phyloP scores from a whole-genome alignment of 768 basidiomycete species.

The Leccinum barrowsii region DNA sequence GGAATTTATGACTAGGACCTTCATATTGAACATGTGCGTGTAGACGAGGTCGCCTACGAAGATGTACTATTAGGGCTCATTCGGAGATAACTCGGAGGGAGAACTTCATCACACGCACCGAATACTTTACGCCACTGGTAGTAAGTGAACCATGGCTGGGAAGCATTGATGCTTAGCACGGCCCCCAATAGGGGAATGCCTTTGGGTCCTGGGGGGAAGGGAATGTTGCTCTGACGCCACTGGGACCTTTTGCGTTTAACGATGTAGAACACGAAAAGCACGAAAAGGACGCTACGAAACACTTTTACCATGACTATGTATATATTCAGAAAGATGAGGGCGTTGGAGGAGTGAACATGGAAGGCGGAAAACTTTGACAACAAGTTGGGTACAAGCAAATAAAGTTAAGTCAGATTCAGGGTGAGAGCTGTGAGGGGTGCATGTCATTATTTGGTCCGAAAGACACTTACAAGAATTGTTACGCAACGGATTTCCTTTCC shows the following conservation, averaged over 20 bases:
- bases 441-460: background rate
- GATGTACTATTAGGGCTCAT: background rate
- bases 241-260: background rate
- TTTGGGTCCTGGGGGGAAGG: slow-evolving; percentile 51
- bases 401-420: background rate
- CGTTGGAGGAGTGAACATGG: background rate
- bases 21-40: slow-evolving; percentile 20
- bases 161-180: slow-evolving; percentile 23
- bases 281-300: background rate
- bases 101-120: slow-evolving; percentile 10
- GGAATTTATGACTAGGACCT: slow-evolving; percentile 28
- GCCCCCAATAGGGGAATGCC: slow-evolving; percentile 36
- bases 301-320: background rate
- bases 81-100: background rate
- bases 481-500: background rate
- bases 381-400: background rate
- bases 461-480: background rate
- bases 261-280: slow-evolving; percentile 17
- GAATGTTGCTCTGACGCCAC: background rate
- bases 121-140: slow-evolving; percentile 28
- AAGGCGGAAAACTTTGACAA: background rate
- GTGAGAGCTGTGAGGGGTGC: background rate
- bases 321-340: background rate
- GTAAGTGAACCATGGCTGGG: slow-evolving; percentile 34
- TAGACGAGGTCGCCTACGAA: slow-evolving; percentile 22